Evolutionary conservation across 345 rosid genomes (phyloP).

Genomic region (Excoecaria cochinchinensis): DNA sequence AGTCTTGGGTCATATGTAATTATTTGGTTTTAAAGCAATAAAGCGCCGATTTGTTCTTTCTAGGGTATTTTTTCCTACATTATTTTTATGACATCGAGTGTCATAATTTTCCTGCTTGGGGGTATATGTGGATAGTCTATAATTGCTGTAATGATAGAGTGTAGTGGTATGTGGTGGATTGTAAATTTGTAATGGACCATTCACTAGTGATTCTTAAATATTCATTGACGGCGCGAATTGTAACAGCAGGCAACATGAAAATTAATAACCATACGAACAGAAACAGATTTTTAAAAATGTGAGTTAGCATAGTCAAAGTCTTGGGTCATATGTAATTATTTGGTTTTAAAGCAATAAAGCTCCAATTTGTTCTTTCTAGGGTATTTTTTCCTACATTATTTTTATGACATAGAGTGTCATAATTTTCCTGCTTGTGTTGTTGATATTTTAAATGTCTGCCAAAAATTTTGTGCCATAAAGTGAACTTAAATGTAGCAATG

Average conservation of each 20-base stretch:
- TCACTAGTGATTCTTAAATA: neutral
- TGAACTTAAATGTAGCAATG: neutral
- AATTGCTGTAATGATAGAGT: neutral
- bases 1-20: neutral
- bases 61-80: neutral
- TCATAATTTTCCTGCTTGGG: neutral
- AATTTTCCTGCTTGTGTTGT: neutral
- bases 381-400: neutral
- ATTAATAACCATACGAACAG: neutral
- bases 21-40: neutral
- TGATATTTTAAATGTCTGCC: neutral
- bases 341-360: neutral
- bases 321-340: neutral
- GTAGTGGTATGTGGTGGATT: neutral
- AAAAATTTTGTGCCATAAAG: neutral
- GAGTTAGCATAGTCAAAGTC: neutral
- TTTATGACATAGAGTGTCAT: neutral
- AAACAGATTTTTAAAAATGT: neutral
- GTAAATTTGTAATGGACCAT: neutral
- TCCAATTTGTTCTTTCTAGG: too few relatives aligned
- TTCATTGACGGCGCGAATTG: neutral
- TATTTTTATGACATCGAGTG: neutral
- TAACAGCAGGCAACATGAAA: neutral
- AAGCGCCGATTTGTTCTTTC: too few relatives aligned
- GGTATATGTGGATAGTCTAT: neutral